These are phyloP conservation scores for Albifimbria verrucaria DNA, from an alignment of 2,329 filamentous ascomycete species.

Conservation along the genomic window DNA sequence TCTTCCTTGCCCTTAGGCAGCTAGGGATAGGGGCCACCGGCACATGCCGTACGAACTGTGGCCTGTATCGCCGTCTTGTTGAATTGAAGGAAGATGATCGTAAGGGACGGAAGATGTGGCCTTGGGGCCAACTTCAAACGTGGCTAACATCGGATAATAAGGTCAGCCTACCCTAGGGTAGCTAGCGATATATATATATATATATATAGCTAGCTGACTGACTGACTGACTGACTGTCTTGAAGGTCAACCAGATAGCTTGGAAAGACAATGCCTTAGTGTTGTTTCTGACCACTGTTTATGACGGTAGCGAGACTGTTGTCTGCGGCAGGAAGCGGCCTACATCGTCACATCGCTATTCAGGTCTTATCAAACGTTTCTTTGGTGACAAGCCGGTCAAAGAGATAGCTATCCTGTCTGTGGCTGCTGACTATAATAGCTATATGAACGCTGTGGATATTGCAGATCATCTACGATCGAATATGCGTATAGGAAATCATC, in stretches of 20 bases:
- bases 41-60: slow-evolving; percentile 10
- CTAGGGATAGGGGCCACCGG: slow-evolving; percentile 8
- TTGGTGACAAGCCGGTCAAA: slow-evolving; percentile 7
- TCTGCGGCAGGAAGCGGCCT: slow-evolving; percentile 2
- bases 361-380: slow-evolving; percentile 6
- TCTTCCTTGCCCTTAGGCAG: slow-evolving; percentile 7
- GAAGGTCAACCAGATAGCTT: no score
- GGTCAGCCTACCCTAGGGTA: slow-evolving; percentile 7
- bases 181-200: slow-evolving; percentile 7
- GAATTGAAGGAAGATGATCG: slow-evolving; percentile 1
- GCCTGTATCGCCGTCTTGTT: slow-evolving; percentile 6
- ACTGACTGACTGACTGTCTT: no score
- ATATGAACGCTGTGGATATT: slow-evolving; percentile 11
- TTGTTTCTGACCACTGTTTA: no score
- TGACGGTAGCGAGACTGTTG: slow-evolving; percentile 1
- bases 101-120: neutral
- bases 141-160: neutral
- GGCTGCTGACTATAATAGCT: slow-evolving; percentile 6
- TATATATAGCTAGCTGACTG: no score
- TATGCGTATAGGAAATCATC: neutral
- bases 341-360: slow-evolving; percentile 1
- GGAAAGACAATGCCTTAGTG: no score
- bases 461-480: slow-evolving; percentile 6
- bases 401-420: slow-evolving; percentile 3
- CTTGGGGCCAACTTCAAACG: neutral